Percentiles rank a stretch among this genome's conserved stretches.
Evolutionary conservation across 2,329 filamentous ascomycete genomes (phyloP).

Genomic region (Hymenoscyphus albidus): DNA sequence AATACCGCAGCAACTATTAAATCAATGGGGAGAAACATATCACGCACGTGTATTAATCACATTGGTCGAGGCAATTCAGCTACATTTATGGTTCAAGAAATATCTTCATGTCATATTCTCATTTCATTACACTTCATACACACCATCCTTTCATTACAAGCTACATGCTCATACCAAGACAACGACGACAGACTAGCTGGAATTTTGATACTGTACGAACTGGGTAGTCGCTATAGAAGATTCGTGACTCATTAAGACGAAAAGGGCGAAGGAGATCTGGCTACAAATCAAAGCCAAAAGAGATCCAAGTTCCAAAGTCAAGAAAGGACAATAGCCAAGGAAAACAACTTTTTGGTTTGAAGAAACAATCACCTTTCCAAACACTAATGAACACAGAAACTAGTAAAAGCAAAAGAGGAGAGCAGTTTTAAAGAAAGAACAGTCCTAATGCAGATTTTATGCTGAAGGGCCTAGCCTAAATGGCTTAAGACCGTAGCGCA

Average conservation of each 20-base stretch:
- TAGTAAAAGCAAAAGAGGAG: constrained; percentile 26
- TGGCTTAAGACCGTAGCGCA: constrained; percentile 21
- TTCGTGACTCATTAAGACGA: constrained; percentile 37
- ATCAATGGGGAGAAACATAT: neutral
- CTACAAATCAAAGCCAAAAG: constrained; percentile 29
- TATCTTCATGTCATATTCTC: constrained; percentile 10
- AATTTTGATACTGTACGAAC: constrained; percentile 28
- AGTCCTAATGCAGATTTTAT: constrained; percentile 32
- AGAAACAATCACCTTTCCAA: constrained; percentile 32
- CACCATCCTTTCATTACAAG: constrained; percentile 20
- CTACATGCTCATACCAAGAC: constrained; percentile 11
- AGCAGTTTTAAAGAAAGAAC: constrained; percentile 31
- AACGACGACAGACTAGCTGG: constrained; percentile 20
- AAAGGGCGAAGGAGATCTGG: constrained; percentile 29
- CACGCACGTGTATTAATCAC: neutral
- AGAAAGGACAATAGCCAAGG: constrained; percentile 33
- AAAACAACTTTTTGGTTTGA: constrained; percentile 34
- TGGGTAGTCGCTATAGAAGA: constrained; percentile 39
- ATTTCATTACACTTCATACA: constrained; percentile 26
- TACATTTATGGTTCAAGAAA: neutral
- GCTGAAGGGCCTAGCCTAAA: constrained; percentile 28
- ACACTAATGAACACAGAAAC: constrained; percentile 30
- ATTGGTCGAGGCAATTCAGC: neutral
- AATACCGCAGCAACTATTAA: neutral
- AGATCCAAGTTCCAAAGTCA: constrained; percentile 25